A percentile compares a stretch with the other conserved stretches of the same genome.
Evolutionary conservation across 1,284 basidiomycete species (phyloP).

Genomic region (Cryptococcus sp.): DNA sequence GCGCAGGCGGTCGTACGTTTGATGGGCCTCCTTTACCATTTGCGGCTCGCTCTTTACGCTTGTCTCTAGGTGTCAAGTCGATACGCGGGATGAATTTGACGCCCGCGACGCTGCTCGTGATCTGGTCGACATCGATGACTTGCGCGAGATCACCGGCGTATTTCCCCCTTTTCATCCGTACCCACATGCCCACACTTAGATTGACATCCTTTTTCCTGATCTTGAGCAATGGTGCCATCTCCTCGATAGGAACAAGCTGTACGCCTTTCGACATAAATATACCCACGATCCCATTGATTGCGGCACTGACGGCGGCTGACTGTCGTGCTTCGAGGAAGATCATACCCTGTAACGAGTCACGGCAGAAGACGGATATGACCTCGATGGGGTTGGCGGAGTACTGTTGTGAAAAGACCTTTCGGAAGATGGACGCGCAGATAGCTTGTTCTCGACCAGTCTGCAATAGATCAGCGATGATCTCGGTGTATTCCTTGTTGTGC

Average conservation of each 20-base stretch:
- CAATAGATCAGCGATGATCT: conserved; percentile 1
- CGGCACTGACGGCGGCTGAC: conserved; percentile 80
- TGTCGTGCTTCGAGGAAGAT: conserved; percentile 94
- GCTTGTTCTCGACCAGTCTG: conserved; percentile 89
- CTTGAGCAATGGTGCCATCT: conserved; percentile 95
- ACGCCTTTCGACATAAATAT: conserved; percentile 77
- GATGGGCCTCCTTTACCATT: conserved; percentile 53
- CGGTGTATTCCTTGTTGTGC: conserved; percentile 29
- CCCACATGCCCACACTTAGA: conserved; percentile 87
- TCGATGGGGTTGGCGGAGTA: conserved; percentile 66
- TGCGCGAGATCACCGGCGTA: conserved; percentile 95
- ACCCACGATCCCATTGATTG: conserved; percentile 87
- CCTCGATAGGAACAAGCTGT: conserved; percentile 89
- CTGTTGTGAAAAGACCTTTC: conserved; percentile 66
- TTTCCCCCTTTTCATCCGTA: conserved; percentile 89
- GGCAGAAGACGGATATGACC: conserved; percentile 91
- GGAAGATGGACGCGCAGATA: conserved; percentile 90
- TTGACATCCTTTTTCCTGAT: conserved; percentile 93
- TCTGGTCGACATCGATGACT: conserved; percentile 91
- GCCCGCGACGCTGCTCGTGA: conserved; percentile 70
- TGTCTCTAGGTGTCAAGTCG: conserved; percentile 88
- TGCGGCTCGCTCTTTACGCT: conserved; percentile 59
- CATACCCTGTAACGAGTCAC: conserved; percentile 91
- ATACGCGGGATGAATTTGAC: conserved; percentile 95
- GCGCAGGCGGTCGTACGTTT: conserved; percentile 72